Conservation (phyloP, 1,139 yeast genomes). For the Schwanniomyces etchellsii region DNA sequence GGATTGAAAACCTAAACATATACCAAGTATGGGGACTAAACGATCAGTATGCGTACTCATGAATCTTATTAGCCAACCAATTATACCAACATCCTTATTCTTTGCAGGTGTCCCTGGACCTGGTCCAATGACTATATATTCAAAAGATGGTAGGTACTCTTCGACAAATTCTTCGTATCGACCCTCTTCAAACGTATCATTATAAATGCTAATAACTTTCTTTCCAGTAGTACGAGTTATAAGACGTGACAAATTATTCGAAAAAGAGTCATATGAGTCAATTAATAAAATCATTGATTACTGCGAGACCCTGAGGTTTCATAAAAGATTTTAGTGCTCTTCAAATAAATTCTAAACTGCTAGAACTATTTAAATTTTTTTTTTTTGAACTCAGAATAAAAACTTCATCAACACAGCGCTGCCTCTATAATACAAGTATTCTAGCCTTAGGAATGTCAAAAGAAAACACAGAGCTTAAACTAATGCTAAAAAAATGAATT, state of each 20-base stretch:
- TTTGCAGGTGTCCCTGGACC: slow-evolving; percentile 91
- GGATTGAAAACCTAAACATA: slow-evolving; percentile 90
- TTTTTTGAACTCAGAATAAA: too few species aligned
- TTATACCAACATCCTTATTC: slow-evolving; percentile 65
- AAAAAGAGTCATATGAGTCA: slow-evolving; percentile 93
- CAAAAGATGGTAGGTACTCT: slow-evolving; percentile 44
- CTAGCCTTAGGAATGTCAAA: too few species aligned
- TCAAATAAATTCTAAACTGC: too few species aligned
- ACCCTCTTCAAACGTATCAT: slow-evolving; percentile 50
- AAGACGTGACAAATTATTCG: slow-evolving; percentile 70
- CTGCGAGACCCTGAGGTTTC: not conserved
- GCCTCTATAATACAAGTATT: too few species aligned
- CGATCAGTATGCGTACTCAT: slow-evolving; percentile 8
- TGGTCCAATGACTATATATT: slow-evolving; percentile 85
- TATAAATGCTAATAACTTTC: slow-evolving; percentile 64
- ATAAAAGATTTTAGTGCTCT: not conserved
- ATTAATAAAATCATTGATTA: slow-evolving; percentile 56
- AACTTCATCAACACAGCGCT: too few species aligned
- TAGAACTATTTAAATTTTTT: not conserved
- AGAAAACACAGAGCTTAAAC: too few species aligned
- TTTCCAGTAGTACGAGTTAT: slow-evolving; percentile 51
- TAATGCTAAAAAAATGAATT: too few species aligned
- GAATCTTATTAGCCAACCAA: slow-evolving; percentile 46
- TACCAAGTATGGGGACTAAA: slow-evolving; percentile 73
- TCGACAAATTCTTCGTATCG: slow-evolving; percentile 32